Base-by-base conservation (phyloP, 2,329 filamentous ascomycete species). In the Diaporthe sp. region DNA sequence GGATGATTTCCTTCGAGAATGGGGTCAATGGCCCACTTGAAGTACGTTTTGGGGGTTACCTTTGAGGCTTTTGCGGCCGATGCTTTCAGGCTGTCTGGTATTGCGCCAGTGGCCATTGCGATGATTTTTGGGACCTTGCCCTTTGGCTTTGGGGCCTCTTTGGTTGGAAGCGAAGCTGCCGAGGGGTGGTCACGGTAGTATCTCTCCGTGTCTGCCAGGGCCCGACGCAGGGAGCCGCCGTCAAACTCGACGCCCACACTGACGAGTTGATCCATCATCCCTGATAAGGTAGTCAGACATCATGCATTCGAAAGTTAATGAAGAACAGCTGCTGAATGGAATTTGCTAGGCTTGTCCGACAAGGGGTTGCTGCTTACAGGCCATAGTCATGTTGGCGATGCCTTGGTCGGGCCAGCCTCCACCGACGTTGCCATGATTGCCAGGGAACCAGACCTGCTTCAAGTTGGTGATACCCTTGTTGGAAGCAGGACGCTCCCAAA, bases 361-460 rank as follows among this genome's bases (percentile, higher is more conserved):
- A 13, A n/a, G 7, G 10, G 15, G 1, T 47, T n/a, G 38, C 15
- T 22, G 80, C 81, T 76, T 50, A 82, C 82, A 83, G 13, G 82
- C 82, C 74, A 84, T 79, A 10, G 83, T 79, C 74, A 82, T 82
- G 73, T 84, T 79, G 68, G 82, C 80, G 17, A 84, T 77, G 22
- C 86, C 86, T 75, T 88, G 85, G 64, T 89, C 87, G 7, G 82
- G 80, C 89, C 89, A 93, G 2, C 93, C 92, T 42, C 93, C 93
- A 6, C 93, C 93, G 61, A 93, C 90, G 78, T 94, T 93, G 15
- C 87, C 90, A 80, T 95, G 93, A 67, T 89, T 90, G 9, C 93
- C 93, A 0, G 93, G 91, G 78, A 95, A 95, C 91, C 91, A 92
- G 17, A 88, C 86, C 76, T 89, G 87, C 38, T 86, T 83, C 58